Evolutionary conservation across 192 early-diverging fungal genomes (phyloP), one percentile per base, ranked within the genome.

Genomic region (Jimgerdemannia lactiflua): DNA sequence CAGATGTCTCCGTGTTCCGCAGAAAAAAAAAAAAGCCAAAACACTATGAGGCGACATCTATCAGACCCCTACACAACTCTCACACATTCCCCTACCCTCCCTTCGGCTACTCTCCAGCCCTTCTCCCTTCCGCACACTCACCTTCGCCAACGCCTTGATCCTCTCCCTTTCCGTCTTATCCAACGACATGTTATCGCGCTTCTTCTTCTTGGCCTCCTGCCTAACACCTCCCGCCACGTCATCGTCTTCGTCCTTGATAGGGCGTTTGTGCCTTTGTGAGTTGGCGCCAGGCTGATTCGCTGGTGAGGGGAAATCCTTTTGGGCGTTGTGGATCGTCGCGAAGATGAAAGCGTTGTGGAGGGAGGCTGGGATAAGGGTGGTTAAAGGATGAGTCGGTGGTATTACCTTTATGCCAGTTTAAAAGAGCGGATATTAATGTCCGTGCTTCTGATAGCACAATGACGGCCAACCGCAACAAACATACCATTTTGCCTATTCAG

Each of bases 261-360:
- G 84, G 63, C 81, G 81, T 69, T 85, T 86, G 44, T 84, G 78
- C 71, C 85, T 86, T 8, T 78, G 81, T 89, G 74, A 91, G 75
- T 78, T 90, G 69, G 86, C 83, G 11, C 81, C 77, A 14, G 86
- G 85, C 73, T 89, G 85, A 41, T 84, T 87, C 9, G 84, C 83
- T 6, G 92, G 92, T 44, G 92, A 91, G 18, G 86, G 87, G 71
- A 85, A 84, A 39, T 88, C 86, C 77, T 79, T 86, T 74, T 92
- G 92, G 39, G 92, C 92, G 79, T 93, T 93, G 70, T 93, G 92
- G 64, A 93, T 91, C 7, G 90, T 92, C 43, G 91, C 91, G 39
- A 93, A 79, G 67, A 93, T 93, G 78, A 93, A 93, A 69, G 88
- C 84, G 76, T 93, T 93, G 78, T 93, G 92, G 43, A 93, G 80